These are phyloP conservation scores for Solanum tarapatanum DNA, from an alignment of 257 asterid genomes.

Conservation along the genomic window DNA sequence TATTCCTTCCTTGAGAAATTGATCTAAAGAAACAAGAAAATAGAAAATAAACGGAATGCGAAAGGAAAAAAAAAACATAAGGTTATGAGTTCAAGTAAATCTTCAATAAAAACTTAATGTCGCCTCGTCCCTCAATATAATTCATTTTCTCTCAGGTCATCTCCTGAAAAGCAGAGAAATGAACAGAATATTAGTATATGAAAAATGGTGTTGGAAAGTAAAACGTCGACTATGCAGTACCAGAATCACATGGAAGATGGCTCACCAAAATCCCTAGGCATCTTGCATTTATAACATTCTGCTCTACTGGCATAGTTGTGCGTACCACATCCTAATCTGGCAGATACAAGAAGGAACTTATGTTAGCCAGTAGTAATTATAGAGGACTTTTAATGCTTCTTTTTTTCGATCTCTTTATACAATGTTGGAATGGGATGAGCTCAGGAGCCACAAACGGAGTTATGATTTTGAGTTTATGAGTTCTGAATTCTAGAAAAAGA, in stretches of 20 bases:
- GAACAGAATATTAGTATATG: background rate
- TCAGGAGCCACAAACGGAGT: background rate
- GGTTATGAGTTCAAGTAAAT: background rate
- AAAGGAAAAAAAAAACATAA: background rate
- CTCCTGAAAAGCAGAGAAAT: conserved; percentile 1
- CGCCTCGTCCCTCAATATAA: background rate
- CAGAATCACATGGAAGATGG: background rate
- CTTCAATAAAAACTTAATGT: background rate
- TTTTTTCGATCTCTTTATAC: background rate
- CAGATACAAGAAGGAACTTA: background rate
- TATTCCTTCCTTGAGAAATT: background rate
- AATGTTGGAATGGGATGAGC: background rate
- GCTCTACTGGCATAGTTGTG: conserved; percentile 72
- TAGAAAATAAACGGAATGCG: background rate
- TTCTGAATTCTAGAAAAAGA: background rate
- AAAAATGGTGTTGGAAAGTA: background rate
- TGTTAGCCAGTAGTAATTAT: background rate
- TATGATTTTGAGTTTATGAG: background rate
- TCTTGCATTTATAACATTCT: conserved; percentile 62
- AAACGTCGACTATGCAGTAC: background rate
- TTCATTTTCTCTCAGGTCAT: background rate
- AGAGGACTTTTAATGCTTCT: background rate
- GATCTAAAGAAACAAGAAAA: background rate
- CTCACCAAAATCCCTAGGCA: conserved; percentile 48
- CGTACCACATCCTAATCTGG: conserved; percentile 40